Base-by-base conservation (phyloP, 306 rosid genomes). In the Sechiopsis laciniata region DNA sequence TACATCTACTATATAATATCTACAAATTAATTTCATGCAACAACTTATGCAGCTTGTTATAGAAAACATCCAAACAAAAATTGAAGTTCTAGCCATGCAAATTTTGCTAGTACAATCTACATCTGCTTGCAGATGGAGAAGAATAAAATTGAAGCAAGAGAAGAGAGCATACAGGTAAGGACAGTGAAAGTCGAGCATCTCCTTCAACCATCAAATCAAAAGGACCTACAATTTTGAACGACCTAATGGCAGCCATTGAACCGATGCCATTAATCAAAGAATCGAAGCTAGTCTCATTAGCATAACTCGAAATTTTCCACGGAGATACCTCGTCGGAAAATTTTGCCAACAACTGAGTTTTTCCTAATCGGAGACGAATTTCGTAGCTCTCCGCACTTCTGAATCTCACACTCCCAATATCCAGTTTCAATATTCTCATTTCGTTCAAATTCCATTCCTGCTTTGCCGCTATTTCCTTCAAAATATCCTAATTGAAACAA, bases 201-300 rank as follows among this genome's bases (percentile, higher is more conserved):
- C 61, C 80, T 77, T 71, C 84, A 62, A 89, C 84, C 29, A 75
- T 67, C 37, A 94, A 78, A 55, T 88, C 89, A 78, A 94, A 86
- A 5, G 99, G 96, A 40, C 99, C 99, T 55, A 80, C 79, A 77
- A 89, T 77, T 79, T 82, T 84, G 80, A 94, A 81, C 2, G 80
- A 55, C 68, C 88, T 85, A 60, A 91, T 84, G 1, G 79, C 75
- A 55, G 90, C 89, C 73, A 80, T n/a, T 2, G 95, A 77, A 72
- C 69, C 22, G 35, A 82, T 72, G 20, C 79, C 79, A 73, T 64
- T 64, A 71, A 94, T 19, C 15, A 91, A 77, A 20, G 87, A 83
- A 67, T 78, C 85, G 3, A 94, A 80, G 84, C 87, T 87, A 22
- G 76, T 59, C 32, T 68, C 77, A 2, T 63, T 35, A 16, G 80